Evolutionary conservation across 2,329 filamentous ascomycete genomes (phyloP), one percentile per base, ranked within the genome.

Genomic region (Aspergillus proliferans): DNA sequence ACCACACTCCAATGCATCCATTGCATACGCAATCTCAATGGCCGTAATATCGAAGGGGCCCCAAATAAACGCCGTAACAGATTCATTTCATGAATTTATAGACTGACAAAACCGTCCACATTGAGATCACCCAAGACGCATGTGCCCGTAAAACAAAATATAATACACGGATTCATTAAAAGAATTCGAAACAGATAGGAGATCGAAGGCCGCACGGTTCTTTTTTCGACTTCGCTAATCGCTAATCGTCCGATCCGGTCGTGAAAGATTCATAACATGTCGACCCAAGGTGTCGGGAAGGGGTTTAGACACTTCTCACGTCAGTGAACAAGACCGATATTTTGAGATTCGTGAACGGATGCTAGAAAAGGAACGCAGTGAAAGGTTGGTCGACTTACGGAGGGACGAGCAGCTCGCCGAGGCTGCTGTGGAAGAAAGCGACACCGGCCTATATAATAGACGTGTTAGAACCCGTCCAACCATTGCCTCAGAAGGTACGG

Each of bases 321-420:
- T 55, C 38, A 55, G 52, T 49, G 10, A 34, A 46, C 40, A 45
- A 49, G 21, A 34, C 47, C 49, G 52, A 54, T 56, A 50, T 55
- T 53, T 42, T 10, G 9, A 7, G 4, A 40, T 39, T 56, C 33
- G 26, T 38, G 14, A 28, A 22, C 24, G 3, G 41, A 21, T 10
- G 14, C 41, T 45, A 24, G 41, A 12, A 40, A 43, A 39, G 30
- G 43, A 45, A 70, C 64, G 6, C 71, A 18, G 49, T 38, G 21
- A 12, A 9, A 39, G 3, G 44, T 33, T 36, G n/a, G 18, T 51
- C 39, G 49, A 71, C 70, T 71, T 66, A 73, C 70, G 82, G 80
- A 67, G 84, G 84, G 56, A 87, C 76, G 50, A 87, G 76, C 60
- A 81, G 73, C 64, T 87, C 84, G 68, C 80, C 80, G 75, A 82